Conservation (phyloP, 1,139 yeast species). For the Arxiozyma bovina region DNA sequence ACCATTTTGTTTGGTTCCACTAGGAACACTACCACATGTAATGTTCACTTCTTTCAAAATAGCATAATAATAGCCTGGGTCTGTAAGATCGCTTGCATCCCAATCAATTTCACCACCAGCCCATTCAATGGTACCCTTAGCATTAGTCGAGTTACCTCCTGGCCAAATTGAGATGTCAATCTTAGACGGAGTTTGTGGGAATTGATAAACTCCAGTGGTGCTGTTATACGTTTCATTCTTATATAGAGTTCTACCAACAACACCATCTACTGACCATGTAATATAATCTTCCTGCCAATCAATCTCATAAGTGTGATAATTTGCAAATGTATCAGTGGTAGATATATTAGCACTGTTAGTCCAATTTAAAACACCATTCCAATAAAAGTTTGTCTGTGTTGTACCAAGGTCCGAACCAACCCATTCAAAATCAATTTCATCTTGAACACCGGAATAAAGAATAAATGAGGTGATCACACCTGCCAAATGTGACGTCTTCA, state of each 20-base stretch:
- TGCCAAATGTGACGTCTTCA: conserved; percentile 63
- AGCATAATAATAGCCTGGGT: conserved; percentile 73
- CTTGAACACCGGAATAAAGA: conserved; percentile 75
- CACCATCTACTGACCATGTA: conserved; percentile 70
- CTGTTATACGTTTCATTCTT: conserved; percentile 60
- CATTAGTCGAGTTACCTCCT: conserved; percentile 62
- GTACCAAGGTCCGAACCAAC: conserved; percentile 61
- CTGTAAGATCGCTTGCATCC: conserved; percentile 61
- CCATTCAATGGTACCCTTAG: conserved; percentile 79
- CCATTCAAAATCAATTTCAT: conserved; percentile 83
- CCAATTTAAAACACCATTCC: conserved; percentile 64
- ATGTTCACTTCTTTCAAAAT: conserved; percentile 51
- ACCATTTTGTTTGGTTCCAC: conserved; percentile 39
- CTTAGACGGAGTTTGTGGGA: conserved; percentile 86
- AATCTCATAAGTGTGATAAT: conserved; percentile 68
- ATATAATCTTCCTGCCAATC: conserved; percentile 77
- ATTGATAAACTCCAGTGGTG: conserved; percentile 50
- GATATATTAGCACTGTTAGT: conserved; percentile 46
- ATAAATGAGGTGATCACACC: conserved; percentile 89
- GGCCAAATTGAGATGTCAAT: conserved; percentile 89
- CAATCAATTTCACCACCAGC: conserved; percentile 88
- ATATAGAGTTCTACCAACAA: conserved; percentile 54
- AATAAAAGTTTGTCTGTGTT: conserved; percentile 73
- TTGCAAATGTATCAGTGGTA: conserved; percentile 46
- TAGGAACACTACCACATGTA: conserved; percentile 64